Percentiles rank a stretch among this genome's conserved stretches.
These are phyloP conservation scores for Magnolia kwangsiensis DNA, from an alignment of 164 flowering plant genomes.

Conservation along the genomic window DNA sequence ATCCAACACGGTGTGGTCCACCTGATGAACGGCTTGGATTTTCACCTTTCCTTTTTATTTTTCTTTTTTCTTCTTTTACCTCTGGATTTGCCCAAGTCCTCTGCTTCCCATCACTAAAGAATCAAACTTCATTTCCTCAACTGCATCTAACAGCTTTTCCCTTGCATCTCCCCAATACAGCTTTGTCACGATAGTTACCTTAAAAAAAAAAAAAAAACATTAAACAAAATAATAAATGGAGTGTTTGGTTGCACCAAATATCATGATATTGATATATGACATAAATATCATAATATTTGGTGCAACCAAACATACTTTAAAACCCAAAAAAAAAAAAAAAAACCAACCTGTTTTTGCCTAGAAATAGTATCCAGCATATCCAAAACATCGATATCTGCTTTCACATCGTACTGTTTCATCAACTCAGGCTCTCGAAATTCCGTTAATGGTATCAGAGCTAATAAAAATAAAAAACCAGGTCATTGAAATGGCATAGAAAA, in stretches of 20 bases:
- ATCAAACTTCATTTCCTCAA: constrained; percentile 48
- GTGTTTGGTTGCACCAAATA: neutral
- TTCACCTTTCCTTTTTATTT: too few relatives aligned
- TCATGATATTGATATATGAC: too few relatives aligned
- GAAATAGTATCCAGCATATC: constrained; percentile 57
- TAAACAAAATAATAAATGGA: too few relatives aligned
- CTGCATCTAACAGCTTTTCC: constrained; percentile 56
- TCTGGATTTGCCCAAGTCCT: constrained; percentile 58
- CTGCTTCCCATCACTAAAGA: constrained; percentile 81
- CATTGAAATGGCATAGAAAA: neutral
- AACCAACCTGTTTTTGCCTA: constrained; percentile 54
- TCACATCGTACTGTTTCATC: constrained; percentile 45
- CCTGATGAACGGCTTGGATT: neutral
- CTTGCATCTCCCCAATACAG: constrained; percentile 93
- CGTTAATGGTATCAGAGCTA: constrained; percentile 74
- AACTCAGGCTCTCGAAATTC: constrained; percentile 65
- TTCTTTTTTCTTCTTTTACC: constrained; percentile 25
- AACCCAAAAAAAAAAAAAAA: neutral
- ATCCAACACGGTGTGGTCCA: too few relatives aligned
- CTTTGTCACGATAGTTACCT: constrained; percentile 60
- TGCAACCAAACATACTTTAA: neutral
- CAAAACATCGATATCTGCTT: constrained; percentile 54
- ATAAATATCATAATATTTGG: too few relatives aligned
- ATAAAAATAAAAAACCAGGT: constrained; percentile 1
- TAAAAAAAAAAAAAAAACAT: neutral